Conservation (phyloP, 257 asterid species). For the Agastache rugosa region DNA sequence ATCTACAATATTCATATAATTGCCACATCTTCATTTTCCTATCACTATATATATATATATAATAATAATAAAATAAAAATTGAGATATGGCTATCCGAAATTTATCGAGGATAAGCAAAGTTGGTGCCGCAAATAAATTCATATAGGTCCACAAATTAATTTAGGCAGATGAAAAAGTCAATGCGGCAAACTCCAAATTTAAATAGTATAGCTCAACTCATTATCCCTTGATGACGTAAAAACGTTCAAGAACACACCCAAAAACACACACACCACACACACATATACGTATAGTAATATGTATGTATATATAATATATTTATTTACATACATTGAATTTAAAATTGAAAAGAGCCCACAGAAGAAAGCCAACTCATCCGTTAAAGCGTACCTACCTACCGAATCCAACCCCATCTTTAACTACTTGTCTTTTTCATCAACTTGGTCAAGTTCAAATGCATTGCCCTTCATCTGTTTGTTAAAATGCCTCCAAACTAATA, state of each 20-base stretch:
- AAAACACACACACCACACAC: slow-evolving; percentile 7
- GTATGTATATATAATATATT: neutral
- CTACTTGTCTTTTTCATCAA: slow-evolving; percentile 72
- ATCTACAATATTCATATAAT: neutral
- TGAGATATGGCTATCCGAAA: neutral
- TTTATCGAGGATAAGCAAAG: slow-evolving; percentile 3
- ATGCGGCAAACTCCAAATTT: slow-evolving; percentile 29
- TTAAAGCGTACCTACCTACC: slow-evolving; percentile 82
- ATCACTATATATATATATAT: neutral
- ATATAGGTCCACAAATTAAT: slow-evolving; percentile 19
- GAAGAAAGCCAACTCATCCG: slow-evolving; percentile 45
- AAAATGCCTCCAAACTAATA: slow-evolving; percentile 33
- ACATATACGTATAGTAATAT: neutral
- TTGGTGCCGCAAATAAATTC: slow-evolving; percentile 15
- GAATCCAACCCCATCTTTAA: slow-evolving; percentile 68
- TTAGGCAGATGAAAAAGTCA: slow-evolving; percentile 33
- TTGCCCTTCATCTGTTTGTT: slow-evolving; percentile 26
- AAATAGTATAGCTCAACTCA: neutral
- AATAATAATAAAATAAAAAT: neutral
- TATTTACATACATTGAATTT: neutral
- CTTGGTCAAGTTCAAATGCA: slow-evolving; percentile 38
- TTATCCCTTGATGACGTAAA: slow-evolving; percentile 9
- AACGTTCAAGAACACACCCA: neutral
- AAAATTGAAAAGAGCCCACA: slow-evolving; percentile 38
- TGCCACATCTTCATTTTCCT: neutral